Percentiles rank a stretch among this genome's conserved stretches.
These are phyloP conservation scores for Friedmanniomyces simplex DNA, from an alignment of 495 filamentous ascomycete genomes.

Conservation along the genomic window DNA sequence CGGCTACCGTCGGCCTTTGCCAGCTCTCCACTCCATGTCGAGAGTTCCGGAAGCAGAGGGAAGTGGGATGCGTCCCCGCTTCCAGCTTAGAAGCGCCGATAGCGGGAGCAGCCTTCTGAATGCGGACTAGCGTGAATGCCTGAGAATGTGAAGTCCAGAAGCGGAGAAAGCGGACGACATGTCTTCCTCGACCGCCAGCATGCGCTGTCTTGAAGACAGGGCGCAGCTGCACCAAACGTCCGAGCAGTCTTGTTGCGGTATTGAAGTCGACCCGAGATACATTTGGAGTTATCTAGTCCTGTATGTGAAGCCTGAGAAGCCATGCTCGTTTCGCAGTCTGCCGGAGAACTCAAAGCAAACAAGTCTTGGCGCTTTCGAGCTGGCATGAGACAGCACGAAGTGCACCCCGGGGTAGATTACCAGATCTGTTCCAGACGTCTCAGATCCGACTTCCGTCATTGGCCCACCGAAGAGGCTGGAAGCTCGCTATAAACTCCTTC, in stretches of 20 bases:
- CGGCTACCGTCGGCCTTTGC: constrained; percentile 5
- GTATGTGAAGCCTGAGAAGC: neutral
- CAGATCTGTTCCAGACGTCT: too few species aligned
- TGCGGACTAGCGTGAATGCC: neutral
- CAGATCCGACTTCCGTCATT: too few species aligned
- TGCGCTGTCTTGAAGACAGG: neutral
- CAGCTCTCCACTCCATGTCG: neutral
- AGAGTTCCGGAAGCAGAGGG: neutral
- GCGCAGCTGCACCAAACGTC: neutral
- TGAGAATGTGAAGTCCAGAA: neutral
- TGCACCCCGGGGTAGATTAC: too few species aligned
- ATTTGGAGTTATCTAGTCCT: neutral
- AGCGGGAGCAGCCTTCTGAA: neutral
- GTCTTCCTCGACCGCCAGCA: neutral
- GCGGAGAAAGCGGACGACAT: constrained; percentile 2
- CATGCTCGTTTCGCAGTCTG: too few species aligned
- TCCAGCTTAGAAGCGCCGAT: neutral
- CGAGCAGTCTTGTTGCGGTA: neutral
- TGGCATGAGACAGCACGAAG: too few species aligned
- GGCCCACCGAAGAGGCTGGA: too few species aligned
- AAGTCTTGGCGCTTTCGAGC: too few species aligned
- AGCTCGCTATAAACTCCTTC: too few species aligned
- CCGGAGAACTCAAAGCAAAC: too few species aligned
- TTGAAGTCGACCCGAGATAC: neutral
- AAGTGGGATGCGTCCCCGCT: neutral